A percentile compares a stretch with the other conserved stretches of the same genome.
Evolutionary conservation across 2,329 filamentous ascomycete species (phyloP).

Genomic region (Zymoseptoria crescenta): DNA sequence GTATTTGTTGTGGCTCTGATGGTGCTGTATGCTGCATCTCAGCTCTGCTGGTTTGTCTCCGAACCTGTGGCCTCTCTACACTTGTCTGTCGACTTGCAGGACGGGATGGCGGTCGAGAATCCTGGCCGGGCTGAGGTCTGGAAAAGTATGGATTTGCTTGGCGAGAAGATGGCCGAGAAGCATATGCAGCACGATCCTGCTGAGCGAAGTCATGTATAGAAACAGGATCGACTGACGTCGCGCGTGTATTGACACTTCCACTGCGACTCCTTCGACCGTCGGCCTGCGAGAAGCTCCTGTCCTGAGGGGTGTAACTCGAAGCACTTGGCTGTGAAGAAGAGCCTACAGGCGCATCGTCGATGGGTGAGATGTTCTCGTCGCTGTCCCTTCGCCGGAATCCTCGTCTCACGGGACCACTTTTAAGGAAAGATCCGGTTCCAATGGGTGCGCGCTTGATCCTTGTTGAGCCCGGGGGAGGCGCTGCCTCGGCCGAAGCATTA

Average conservation of each 20-base stretch:
- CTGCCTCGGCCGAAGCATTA: constrained; percentile 51
- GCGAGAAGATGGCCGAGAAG: constrained; percentile 20
- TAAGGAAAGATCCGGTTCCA: constrained; percentile 67
- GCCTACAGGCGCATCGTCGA: constrained; percentile 26
- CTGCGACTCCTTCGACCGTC: constrained; percentile 23
- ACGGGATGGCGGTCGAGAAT: constrained; percentile 23
- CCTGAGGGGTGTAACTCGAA: constrained; percentile 21
- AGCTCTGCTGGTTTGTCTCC: constrained; percentile 20
- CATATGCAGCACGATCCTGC: constrained; percentile 17
- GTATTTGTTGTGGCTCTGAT: constrained; percentile 10
- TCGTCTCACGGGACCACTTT: constrained; percentile 64
- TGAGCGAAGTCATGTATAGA: constrained; percentile 30
- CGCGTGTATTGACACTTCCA: constrained; percentile 25
- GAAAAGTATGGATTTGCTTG: constrained; percentile 21
- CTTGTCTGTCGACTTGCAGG: constrained; percentile 27
- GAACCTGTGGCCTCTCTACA: constrained; percentile 20
- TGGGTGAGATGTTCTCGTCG: constrained; percentile 38
- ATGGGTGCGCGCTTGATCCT: constrained; percentile 70
- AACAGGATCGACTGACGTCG: constrained; percentile 28
- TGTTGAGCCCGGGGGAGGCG: constrained; percentile 63
- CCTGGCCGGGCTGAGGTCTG: constrained; percentile 21
- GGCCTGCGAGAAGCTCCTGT: constrained; percentile 18
- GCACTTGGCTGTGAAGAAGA: constrained; percentile 24
- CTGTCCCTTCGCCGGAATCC: constrained; percentile 54
- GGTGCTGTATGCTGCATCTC: constrained; percentile 7